Conservation (phyloP, 2,329 filamentous ascomycete species). For the Tolypocladium nubicola region DNA sequence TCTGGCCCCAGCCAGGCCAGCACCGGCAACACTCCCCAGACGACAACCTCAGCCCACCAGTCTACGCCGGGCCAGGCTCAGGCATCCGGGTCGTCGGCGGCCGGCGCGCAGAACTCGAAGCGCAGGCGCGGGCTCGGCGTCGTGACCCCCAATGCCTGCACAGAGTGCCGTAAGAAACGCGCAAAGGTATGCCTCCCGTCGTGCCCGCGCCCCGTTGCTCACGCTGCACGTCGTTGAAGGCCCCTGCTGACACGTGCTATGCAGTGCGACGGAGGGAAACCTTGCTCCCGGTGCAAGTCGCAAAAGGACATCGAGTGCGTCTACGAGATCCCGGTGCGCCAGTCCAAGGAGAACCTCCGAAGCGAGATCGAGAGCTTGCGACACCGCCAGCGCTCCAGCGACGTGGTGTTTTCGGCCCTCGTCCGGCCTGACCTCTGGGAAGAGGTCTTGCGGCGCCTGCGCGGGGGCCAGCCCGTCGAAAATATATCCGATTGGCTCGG, state of each 20-base stretch:
- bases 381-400: constrained; percentile 41
- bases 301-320: constrained; percentile 47
- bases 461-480: constrained; percentile 42
- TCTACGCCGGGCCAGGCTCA: constrained; percentile 6
- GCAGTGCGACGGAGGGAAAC: constrained; percentile 48
- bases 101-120: constrained; percentile 29
- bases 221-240: not conserved
- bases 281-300: constrained; percentile 42
- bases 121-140: constrained; percentile 43
- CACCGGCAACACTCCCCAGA: constrained; percentile 22
- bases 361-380: constrained; percentile 48
- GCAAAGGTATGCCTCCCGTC: constrained; percentile 36
- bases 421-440: constrained; percentile 39
- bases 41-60: constrained; percentile 6
- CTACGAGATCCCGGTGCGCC: constrained; percentile 52
- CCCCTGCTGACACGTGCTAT: not conserved
- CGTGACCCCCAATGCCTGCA: constrained; percentile 50
- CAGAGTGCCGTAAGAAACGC: constrained; percentile 51
- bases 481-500: constrained; percentile 45
- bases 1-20: constrained; percentile 19
- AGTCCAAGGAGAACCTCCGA: constrained; percentile 52
- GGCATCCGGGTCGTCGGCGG: constrained; percentile 12
- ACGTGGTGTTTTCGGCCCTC: constrained; percentile 45
- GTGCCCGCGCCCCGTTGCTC: not conserved
- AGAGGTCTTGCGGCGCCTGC: constrained; percentile 42